Percentiles rank a stretch among this genome's conserved stretches.
Conservation (phyloP, 371 early-diverging fungal genomes). For the Mortierella sp. region DNA sequence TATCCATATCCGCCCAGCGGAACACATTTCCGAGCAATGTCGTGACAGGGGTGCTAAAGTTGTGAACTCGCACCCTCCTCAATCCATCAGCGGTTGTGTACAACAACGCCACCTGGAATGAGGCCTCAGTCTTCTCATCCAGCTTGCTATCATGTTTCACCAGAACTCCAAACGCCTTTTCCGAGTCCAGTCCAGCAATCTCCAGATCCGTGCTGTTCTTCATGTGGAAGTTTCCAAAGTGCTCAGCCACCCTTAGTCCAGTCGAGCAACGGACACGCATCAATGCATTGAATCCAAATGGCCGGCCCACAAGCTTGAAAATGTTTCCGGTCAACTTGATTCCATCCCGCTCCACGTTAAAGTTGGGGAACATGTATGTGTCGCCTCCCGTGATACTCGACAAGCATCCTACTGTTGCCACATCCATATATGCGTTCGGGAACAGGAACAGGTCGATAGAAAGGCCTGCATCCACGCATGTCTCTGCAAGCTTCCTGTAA, state of each 20-base stretch:
- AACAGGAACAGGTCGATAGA: slow-evolving; percentile 90
- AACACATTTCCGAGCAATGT: slow-evolving; percentile 83
- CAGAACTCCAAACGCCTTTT: slow-evolving; percentile 83
- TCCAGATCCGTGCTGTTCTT: slow-evolving; percentile 92
- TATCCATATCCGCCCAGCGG: slow-evolving; percentile 92
- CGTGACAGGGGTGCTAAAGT: slow-evolving; percentile 84
- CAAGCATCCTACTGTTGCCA: slow-evolving; percentile 83
- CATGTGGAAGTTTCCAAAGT: slow-evolving; percentile 95
- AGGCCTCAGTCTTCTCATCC: slow-evolving; percentile 81
- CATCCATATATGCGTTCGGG: slow-evolving; percentile 88
- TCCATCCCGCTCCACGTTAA: slow-evolving; percentile 75
- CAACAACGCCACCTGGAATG: slow-evolving; percentile 91
- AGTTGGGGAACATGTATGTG: slow-evolving; percentile 80
- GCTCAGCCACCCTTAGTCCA: slow-evolving; percentile 82
- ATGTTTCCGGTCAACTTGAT: slow-evolving; percentile 75
- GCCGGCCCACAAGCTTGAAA: slow-evolving; percentile 73
- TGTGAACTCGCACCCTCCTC: slow-evolving; percentile 94
- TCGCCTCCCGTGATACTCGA: slow-evolving; percentile 92
- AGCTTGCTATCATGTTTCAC: slow-evolving; percentile 91
- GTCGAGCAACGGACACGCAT: slow-evolving; percentile 92
- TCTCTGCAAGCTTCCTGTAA: slow-evolving; percentile 84
- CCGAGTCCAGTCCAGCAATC: slow-evolving; percentile 87
- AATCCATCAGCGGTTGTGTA: slow-evolving; percentile 91
- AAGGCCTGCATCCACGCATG: slow-evolving; percentile 82
- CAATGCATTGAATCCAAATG: slow-evolving; percentile 90